Base-by-base conservation (phyloP, 2,329 filamentous ascomycete genomes). In the Exophiala dermatitidis region DNA sequence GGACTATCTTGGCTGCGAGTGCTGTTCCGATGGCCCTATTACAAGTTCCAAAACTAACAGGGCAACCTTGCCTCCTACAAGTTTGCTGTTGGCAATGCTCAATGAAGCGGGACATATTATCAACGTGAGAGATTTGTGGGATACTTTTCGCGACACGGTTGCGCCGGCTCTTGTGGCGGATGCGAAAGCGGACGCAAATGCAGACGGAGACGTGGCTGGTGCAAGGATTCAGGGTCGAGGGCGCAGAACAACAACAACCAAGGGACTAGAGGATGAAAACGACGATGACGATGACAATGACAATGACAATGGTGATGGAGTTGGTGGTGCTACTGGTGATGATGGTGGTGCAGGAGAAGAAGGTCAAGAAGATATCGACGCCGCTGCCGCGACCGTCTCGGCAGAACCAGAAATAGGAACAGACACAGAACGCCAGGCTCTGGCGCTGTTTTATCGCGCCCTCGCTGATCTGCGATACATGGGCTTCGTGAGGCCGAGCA, bases 401-500 rank as follows among this genome's bases (percentile, higher is more conserved):
- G 19, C 19, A 19, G 19, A 19, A 19, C 19, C 19, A 19, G 19
- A 19, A 19, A 19, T 19, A 19, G 19, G 19, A 19, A 19, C 19
- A 31, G 42, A 9, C 12, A 36, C 36, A 33, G 56, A 61, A 41
- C 48, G 54, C 7, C 33, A 50, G 33, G 50, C 46, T 5, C 76
- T 89, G 71, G 82, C 89, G 40, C 72, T 87, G 54, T 98, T 97
- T 70, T 96, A 96, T 69, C 80, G 83, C 56, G 87, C 81, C 3
- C 69, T 97, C 58, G 88, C 91, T 0, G 93, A 98, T 69, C 70
- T 98, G 67, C 85, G 84, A 68, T 81, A 84, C 50, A 76, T 98
- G 64, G 93, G 93, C 5, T 85, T 96, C 71, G 79, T 97, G 57
- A 96, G 93, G 73, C 78, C 80, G 57, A 97, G 57, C 48, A 56